These are phyloP conservation scores for Rugonectria rugulosa DNA, from an alignment of 2,329 filamentous ascomycete species.

Conservation along the genomic window DNA sequence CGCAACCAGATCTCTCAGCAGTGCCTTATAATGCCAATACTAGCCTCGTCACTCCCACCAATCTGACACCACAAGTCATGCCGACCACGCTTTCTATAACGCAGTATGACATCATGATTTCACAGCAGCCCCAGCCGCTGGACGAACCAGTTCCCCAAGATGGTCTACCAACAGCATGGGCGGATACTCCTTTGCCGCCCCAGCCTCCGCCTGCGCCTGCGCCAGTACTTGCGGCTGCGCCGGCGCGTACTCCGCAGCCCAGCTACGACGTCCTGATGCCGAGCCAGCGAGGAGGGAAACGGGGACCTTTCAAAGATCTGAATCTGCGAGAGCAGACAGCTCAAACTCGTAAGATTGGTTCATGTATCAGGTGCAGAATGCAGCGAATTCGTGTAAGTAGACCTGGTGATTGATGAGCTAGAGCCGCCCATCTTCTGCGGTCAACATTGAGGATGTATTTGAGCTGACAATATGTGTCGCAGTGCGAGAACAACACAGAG, in stretches of 20 bases:
- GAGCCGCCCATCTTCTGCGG: not conserved
- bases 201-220: too few relatives aligned
- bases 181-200: conserved; percentile 26
- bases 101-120: conserved; percentile 29
- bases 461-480: conserved; percentile 14
- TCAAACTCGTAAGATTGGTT: conserved; percentile 63
- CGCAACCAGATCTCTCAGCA: conserved; percentile 26
- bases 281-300: conserved; percentile 45
- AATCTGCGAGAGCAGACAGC: conserved; percentile 61
- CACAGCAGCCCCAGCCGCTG: conserved; percentile 16
- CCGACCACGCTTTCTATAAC: conserved; percentile 19
- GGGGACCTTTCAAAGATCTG: conserved; percentile 64
- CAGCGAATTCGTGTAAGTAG: conserved; percentile 67
- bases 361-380: conserved; percentile 68
- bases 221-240: too few relatives aligned
- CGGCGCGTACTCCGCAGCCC: too few relatives aligned
- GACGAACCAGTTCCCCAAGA: conserved; percentile 21
- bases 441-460: not conserved
- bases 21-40: conserved; percentile 30
- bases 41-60: conserved; percentile 22
- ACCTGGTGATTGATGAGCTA: not conserved
- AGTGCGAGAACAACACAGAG: conserved; percentile 62
- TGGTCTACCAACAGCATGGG: conserved; percentile 26
- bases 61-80: conserved; percentile 27
- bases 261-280: conserved; percentile 41